These are phyloP conservation scores for Viola odorata DNA, from an alignment of 345 rosid species.

Conservation along the genomic window DNA sequence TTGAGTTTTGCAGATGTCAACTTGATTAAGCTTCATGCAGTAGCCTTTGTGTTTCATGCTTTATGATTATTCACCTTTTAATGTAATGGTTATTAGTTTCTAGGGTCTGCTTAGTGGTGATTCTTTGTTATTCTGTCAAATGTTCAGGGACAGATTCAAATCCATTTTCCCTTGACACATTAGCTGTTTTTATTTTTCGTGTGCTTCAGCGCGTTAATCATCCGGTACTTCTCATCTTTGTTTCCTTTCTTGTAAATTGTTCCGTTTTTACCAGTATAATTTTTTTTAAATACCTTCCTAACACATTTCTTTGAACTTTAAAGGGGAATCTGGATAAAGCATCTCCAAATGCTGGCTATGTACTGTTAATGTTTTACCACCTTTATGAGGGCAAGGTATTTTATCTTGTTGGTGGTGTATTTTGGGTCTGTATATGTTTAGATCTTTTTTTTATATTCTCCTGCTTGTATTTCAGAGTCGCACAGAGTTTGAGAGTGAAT, in stretches of 20 bases:
- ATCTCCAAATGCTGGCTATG: constrained; percentile 84
- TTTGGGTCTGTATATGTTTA: constrained; percentile 3
- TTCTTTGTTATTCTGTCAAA: constrained; percentile 3
- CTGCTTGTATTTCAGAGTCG: constrained; percentile 49
- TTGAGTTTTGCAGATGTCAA: too few species aligned
- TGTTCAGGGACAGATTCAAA: constrained; percentile 73
- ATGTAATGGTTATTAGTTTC: background rate
- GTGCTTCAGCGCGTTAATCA: constrained; percentile 88
- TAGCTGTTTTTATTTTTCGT: constrained; percentile 82
- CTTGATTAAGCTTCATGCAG: background rate
- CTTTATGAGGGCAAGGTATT: constrained; percentile 94
- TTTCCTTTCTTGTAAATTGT: background rate
- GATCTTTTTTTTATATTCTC: constrained; percentile 1
- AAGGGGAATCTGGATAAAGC: constrained; percentile 96
- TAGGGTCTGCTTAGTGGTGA: background rate
- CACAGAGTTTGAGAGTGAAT: constrained; percentile 73
- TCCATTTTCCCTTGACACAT: constrained; percentile 89
- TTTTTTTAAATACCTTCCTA: constrained; percentile 11
- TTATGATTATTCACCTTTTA: background rate
- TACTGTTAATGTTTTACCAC: constrained; percentile 89
- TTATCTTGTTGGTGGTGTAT: constrained; percentile 7
- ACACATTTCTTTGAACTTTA: constrained; percentile 19
- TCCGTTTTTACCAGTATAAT: background rate
- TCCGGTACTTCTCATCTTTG: constrained; percentile 47
- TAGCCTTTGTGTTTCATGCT: background rate